phyloP scores from a whole-genome alignment of 768 basidiomycete species.

The Tulasnella sp. region DNA sequence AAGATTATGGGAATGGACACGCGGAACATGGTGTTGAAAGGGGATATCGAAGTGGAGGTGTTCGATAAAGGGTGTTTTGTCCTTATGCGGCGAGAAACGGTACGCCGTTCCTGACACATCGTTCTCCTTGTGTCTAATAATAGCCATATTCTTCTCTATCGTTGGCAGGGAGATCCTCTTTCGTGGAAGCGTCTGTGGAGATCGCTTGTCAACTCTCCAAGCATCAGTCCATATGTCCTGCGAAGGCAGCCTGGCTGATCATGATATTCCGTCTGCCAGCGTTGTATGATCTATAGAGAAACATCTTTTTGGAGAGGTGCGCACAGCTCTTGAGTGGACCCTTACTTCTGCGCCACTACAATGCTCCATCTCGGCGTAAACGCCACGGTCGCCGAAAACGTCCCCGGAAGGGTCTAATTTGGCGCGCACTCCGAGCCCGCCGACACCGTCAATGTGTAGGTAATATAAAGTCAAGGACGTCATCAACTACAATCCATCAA shows the following conservation, averaged over 20 bases:
- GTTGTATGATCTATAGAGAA: no score
- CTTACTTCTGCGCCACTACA: no score
- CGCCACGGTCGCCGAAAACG: no score
- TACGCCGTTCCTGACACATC: not conserved
- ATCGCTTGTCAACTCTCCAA: constrained; percentile 40
- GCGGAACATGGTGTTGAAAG: constrained; percentile 55
- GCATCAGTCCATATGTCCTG: constrained; percentile 50
- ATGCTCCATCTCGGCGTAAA: no score
- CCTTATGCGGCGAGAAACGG: constrained; percentile 20
- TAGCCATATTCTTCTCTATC: not conserved
- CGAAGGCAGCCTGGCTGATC: constrained; percentile 6
- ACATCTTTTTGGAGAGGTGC: no score
- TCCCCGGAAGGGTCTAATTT: no score
- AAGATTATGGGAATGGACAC: constrained; percentile 55
- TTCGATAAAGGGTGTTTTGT: constrained; percentile 37
- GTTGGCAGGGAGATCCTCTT: constrained; percentile 58
- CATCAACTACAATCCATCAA: no score
- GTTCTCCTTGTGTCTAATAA: not conserved
- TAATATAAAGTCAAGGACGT: no score
- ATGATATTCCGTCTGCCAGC: no score
- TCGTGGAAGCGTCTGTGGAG: constrained; percentile 75
- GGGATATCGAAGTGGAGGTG: constrained; percentile 61
- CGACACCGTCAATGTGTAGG: no score
- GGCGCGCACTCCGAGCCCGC: no score
- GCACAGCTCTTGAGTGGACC: no score